Base-by-base conservation (phyloP, 2,329 filamentous ascomycete species). In the Hypoxylon sp. region DNA sequence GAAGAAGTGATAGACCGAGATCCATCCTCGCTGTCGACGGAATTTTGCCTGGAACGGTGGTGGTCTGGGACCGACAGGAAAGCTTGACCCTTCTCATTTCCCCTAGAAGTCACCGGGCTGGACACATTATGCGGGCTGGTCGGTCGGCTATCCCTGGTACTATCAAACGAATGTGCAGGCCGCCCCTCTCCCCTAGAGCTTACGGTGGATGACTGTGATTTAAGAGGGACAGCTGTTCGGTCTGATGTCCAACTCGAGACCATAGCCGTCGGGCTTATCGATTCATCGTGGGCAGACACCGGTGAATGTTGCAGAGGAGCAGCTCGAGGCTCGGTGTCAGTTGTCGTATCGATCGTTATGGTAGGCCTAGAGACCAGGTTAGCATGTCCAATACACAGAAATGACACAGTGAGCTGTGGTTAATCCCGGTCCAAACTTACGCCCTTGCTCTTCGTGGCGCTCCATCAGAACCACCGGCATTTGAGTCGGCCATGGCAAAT, bases 111-210 rank as follows among this genome's bases (percentile, higher is more conserved):
- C 7, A 85, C 77, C 1, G 83, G 83, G 60, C 78, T 86, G 23
- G 87, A 89, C 46, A 91, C 81, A 76, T 91, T 91, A 73, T 90
- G 88, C 7, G 88, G 87, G 63, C 88, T 91, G 10, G 84, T 88
- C 1, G 88, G 88, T 55, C 87, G 80, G 70, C 84, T 88, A 59
- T 88, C 86, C 63, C 78, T 82, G 29, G 60, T 60, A 72, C 81
- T 86, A 17, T 90, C 88, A 65, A 89, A 88, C 1, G 86, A 87
- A 31, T 79, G 79, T n/a, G 82, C 78, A 11, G 79, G 76, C 60
- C 81, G 79, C 35, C 83, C 70, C 55, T 88, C 83, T 1, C 77
- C 71, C 45, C 67, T 56, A 21, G 49, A 55, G 54, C 69, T 64
- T 35, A 67, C 48, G 24, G 62, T 67, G 13, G 64, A 63, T 11